Evolutionary conservation across 75 land plant genomes (phyloP), one percentile per base, ranked within the genome.

Genomic region (Sequoiadendron giganteum): DNA sequence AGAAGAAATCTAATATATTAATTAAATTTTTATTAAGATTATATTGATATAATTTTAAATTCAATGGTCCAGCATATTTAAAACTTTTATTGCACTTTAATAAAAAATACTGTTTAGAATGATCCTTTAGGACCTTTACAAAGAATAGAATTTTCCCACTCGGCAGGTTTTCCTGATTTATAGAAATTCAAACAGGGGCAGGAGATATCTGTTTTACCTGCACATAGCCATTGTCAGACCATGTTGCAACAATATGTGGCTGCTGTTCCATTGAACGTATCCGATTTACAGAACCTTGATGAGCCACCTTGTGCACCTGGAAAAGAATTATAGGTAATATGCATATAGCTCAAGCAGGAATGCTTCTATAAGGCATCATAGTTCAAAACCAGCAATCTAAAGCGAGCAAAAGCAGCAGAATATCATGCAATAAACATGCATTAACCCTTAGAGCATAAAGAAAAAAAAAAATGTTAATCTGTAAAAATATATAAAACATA

Each of bases 231-330:
- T 91, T 92, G 82, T 97, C 99, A 10, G 92, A 95, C 99, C 99
- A 98, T 82, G 97, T 92, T 52, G 99, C 99, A 89, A 98, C 95
- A 89, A 98, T 95, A 83, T 97, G 95, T 40, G 99, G 96, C 86
- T 94, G 93, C 81, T 98, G 97, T 38, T 88, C 56, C 99, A 97
- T 97, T n/a, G 99, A 89, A 28, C 99, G 96, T 21, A 97, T 95
- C 18, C 99, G 93, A 85, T 98, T 98, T 25, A 98, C 94, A 93
- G 97, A 92, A 39, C 99, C 99, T 79, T 97, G 93, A 92, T 98
- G 99, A 56, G 96, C 90, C 25, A 98, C 93, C 91, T 94, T 92
- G 45, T 95, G 95, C 38, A 94, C 89, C 99, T 98, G 91, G 48
- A 40, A 70, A 5, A 82, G 5, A 86, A 76, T 25, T 79, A 30